Base-by-base conservation (phyloP, 345 rosid species). In the Gossypium mustelinum region DNA sequence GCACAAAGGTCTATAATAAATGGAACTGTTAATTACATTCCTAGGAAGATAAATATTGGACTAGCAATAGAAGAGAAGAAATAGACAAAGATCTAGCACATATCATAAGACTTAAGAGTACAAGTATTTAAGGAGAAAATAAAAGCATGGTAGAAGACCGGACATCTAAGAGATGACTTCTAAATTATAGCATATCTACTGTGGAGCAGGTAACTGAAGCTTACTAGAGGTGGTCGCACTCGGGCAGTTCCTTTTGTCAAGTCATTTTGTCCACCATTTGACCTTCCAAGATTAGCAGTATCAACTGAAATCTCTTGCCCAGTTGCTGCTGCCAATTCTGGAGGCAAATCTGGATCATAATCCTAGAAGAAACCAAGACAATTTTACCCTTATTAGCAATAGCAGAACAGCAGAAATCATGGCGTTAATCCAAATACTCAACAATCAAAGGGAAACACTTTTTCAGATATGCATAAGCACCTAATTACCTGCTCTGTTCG, bases 331-430 rank as follows among this genome's bases (percentile, higher is more conserved):
- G 94, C 99, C 79, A 96, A 86, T 85, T 96, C 99, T 54, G 98
- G 98, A 50, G 99, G 99, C 74, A 96, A 79, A 81, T 96, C 98
- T 54, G 98, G 99, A 87, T 96, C 99, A 68, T 83, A 96, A 60
- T 89, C 94, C 99, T 96, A 77, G 70, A 73, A 80, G 66, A 62
- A 34, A 24, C 68, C 70, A 79, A 69, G 45, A 79, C 73, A 34
- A 48, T 52, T 17, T 17, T 51, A 10, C 5, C 73, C 44, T 51
- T 27, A 27, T 51, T 50, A 68, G 22, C 20, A 22, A 48, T 68
- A 50, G 41, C 57, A 68, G 41, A 67, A 67, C n/a, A 20, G n/a
- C 58, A 48, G 13, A 68, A 68, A 27, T 13, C 72, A 68, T 17
- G 11, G 12, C 43, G 1, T 25, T 12, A 50, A 50, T 7, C 52